Evolutionary conservation across 805 yeast species (phyloP).

Genomic region (Saccharomyces jurei): DNA sequence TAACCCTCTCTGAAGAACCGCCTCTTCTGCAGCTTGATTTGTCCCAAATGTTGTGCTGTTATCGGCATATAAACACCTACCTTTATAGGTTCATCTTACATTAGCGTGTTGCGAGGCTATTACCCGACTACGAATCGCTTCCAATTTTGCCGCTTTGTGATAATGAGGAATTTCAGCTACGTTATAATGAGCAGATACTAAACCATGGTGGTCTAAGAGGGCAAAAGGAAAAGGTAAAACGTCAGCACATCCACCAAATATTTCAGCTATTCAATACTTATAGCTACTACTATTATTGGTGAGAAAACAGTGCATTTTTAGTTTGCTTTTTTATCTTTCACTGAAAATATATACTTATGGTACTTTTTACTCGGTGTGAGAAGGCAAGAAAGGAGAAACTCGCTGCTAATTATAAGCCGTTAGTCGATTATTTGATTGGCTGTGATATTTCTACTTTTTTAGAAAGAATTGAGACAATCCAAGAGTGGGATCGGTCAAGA

Average conservation of each 20-base stretch:
- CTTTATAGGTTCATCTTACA: not conserved
- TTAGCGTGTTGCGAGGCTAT: not conserved
- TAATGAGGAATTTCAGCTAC: not conserved
- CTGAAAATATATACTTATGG: conserved; percentile 13
- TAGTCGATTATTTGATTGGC: conserved; percentile 33
- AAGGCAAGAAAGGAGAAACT: conserved; percentile 26
- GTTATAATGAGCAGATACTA: not conserved
- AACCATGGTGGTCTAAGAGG: not conserved
- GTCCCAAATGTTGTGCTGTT: too few species aligned
- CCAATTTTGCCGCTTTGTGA: not conserved
- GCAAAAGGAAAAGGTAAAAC: not conserved
- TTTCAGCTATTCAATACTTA: not conserved
- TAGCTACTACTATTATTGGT: not conserved
- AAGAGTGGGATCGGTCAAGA: conserved; percentile 53
- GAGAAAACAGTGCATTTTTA: not conserved
- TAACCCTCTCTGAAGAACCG: not conserved
- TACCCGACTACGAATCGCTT: not conserved
- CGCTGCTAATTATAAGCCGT: conserved; percentile 27
- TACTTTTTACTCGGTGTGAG: conserved; percentile 25
- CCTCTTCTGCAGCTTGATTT: not conserved
- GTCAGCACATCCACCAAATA: not conserved
- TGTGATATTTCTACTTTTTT: conserved; percentile 37
- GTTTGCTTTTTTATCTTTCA: not conserved
- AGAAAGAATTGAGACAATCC: conserved; percentile 30
- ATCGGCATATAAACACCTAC: not conserved